These are phyloP conservation scores for Fusarium sp. DNA, from an alignment of 2,329 filamentous ascomycete species.

Conservation along the genomic window DNA sequence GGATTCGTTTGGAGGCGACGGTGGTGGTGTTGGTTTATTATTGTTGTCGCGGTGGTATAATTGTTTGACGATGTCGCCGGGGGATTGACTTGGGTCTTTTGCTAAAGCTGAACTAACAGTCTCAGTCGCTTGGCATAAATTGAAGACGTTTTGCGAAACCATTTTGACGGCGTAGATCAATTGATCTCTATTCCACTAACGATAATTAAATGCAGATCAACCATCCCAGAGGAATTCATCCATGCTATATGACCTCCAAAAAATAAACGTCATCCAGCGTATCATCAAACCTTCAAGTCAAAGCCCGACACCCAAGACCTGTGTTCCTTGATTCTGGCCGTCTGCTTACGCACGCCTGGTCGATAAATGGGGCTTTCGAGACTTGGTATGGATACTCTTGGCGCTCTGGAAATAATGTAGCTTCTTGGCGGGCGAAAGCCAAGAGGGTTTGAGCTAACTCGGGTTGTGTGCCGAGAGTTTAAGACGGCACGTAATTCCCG, in stretches of 20 bases:
- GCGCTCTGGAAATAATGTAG: not conserved
- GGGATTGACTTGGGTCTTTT: conserved; percentile 61
- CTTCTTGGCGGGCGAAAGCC: not conserved
- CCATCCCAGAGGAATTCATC: accelerated
- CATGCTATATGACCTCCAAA: not conserved
- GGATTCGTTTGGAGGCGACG: not conserved
- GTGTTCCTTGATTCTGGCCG: not conserved
- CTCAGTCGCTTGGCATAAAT: conserved; percentile 62
- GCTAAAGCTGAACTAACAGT: conserved; percentile 70
- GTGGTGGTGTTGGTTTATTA: conserved; percentile 31
- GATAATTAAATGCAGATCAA: too few relatives aligned
- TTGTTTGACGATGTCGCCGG: conserved; percentile 65
- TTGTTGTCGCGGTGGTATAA: conserved; percentile 58
- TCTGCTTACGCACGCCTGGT: conserved; percentile 2
- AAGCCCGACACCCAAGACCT: not conserved
- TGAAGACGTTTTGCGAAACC: conserved; percentile 54
- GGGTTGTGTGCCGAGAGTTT: conserved; percentile 13
- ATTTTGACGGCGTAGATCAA: conserved; percentile 19
- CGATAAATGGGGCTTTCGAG: not conserved
- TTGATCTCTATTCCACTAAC: too few relatives aligned
- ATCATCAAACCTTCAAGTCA: not conserved
- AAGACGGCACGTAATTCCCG: conserved; percentile 22
- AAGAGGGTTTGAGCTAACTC: conserved; percentile 7
- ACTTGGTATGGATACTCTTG: not conserved
- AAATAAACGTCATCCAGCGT: conserved; percentile 10